Base-by-base conservation (phyloP, 192 early-diverging fungal genomes). In the Thoreauomyces humboldtii region DNA sequence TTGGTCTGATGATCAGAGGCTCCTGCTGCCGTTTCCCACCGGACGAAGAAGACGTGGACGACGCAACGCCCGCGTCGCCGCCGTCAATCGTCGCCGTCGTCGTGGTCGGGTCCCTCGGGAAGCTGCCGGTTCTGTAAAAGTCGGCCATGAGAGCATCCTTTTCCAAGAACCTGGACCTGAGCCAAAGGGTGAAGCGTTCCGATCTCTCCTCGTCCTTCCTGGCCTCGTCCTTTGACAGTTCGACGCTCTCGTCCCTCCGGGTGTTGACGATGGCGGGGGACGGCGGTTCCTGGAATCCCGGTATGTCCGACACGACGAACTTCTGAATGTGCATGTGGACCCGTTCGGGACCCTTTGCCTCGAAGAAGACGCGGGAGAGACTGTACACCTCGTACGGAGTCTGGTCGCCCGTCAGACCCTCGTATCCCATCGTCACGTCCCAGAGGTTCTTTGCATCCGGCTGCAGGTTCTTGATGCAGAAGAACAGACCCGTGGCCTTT, bases 341-440 rank as follows among this genome's bases (percentile, higher is more conserved):
- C 37, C 87, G 74, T 44, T 83, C 74, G 15, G 94, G 96, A 38
- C 88, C 89, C 2, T 77, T 72, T 12, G 85, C 71, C 45, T 86
- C 74, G 38, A 92, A 79, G 48, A 91, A 96, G 59, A 91, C 83
- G 48, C 85, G 78, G 61, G 83, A 78, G 6, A 95, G 69, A 2
- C 87, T 89, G 62, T 93, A 94, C 56, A 87, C 77, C 46, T 95
- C 88, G 61, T 94, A 90, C 0, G 93, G 92, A 51, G 89, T 87
- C 59, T 92, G 63, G 7, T 81, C 88, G 22, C 73, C 67, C 17
- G 71, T 72, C 14, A 96, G 70, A 0, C 92, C 91, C 59, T 87
- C 81, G 63, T 94, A 94, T 9, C 90, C 96, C 14, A 98, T 82
- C 1, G 96, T 94, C 5, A 94, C 59, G 70, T 98, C 94, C 60